Evolutionary conservation across 305 asterid genomes (phyloP).

Genomic region (Salvia sclarea): DNA sequence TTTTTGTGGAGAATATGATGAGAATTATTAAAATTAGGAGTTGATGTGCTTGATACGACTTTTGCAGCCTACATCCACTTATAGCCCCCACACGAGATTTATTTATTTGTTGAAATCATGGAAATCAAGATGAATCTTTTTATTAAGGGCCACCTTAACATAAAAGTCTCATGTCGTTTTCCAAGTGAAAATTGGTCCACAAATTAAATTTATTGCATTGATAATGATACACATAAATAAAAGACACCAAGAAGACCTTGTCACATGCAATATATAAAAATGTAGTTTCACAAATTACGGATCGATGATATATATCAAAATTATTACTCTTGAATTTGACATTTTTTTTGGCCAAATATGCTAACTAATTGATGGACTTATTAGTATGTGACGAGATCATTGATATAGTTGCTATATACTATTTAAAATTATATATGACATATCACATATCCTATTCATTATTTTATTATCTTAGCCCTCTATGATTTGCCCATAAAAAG

Average conservation of each 20-base stretch:
- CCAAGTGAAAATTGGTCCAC: not conserved
- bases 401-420: no score
- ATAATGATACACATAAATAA: not conserved
- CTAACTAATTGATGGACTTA: no score
- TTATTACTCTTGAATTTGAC: not conserved
- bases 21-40: not conserved
- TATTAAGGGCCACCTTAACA: not conserved
- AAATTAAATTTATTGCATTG: not conserved
- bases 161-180: not conserved
- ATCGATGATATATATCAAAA: not conserved
- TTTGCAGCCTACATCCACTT: not conserved
- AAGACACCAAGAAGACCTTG: not conserved
- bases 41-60: not conserved
- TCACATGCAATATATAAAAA: not conserved
- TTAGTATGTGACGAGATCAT: not conserved
- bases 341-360: no score
- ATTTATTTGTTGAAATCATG: conserved; percentile 8
- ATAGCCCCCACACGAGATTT: not conserved
- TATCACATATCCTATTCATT: no score
- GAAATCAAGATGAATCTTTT: not conserved
- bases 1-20: conserved; percentile 4
- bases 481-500: not conserved
- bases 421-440: not conserved
- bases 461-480: not conserved
- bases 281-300: not conserved